Base-by-base conservation (phyloP, 2,329 filamentous ascomycete genomes). In the Pseudophaeomoniella oleicola region DNA sequence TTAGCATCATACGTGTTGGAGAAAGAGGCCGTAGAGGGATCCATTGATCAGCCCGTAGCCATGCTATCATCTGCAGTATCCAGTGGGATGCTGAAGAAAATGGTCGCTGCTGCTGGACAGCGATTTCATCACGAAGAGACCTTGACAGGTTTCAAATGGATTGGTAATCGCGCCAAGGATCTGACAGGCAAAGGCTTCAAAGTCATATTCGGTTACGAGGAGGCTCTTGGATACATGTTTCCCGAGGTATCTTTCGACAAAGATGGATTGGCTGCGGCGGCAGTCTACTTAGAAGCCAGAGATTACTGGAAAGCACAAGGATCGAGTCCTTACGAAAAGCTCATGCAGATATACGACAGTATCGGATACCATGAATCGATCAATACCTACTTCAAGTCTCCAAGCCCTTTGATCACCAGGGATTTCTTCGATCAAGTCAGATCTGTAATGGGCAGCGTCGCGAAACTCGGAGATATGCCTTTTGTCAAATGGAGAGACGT, bases 211-310 rank as follows among this genome's bases (percentile, higher is more conserved):
- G 73, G 72, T 1, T 79, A 72, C 44, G 75, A 79, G 52, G 75
- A 79, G 54, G 75, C 75, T 5, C 64, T 79, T 15, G 75, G 75
- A 1, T 79, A 76, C 51, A 78, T 78, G 75, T 74, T 78, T 37
- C 64, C 73, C 0, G 55, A 63, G 5, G 67, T 77, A 2, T 72
- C 72, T 29, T 68, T 72, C 44, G 75, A 79, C 53, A 79, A 79
- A 47, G 75, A 79, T 50, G 74, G 72, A 3, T 67, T 79, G 38
- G 65, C 70, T 4, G 72, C 73, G 2, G 70, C 73, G 3, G 63
- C 67, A 9, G 59, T 75, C 12, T 78, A 78, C 49, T 54, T 78
- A 4, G 63, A 64, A 10, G 71, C 71, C 1, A 61, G 65, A 39
- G 61, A 63, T 13, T 54, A 62, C 38, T 77, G 72, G 49, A 56